Conservation (phyloP, 306 rosid genomes). For the Citrullus amarus region DNA sequence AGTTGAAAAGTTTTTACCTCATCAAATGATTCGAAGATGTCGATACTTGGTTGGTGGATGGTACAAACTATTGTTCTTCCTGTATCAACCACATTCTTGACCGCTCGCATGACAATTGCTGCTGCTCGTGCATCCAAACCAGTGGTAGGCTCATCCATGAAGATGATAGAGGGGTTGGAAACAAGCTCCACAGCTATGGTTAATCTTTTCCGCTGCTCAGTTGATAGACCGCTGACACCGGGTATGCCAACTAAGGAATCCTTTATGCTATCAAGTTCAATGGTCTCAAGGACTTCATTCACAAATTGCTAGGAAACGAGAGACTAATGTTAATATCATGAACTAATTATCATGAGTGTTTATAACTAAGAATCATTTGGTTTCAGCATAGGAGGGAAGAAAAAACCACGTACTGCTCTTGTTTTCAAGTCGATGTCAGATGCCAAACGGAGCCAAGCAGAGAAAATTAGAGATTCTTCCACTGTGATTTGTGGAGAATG, state of each 20-base stretch:
- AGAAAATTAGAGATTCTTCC: conserved; percentile 28
- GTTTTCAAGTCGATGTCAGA: conserved; percentile 22
- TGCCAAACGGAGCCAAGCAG: conserved; percentile 35
- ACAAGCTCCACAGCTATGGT: conserved; percentile 42
- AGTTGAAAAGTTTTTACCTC: conserved; percentile 19
- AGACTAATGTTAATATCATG: no score
- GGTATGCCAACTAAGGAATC: conserved; percentile 37
- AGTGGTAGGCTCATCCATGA: conserved; percentile 38
- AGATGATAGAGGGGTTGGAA: conserved; percentile 34
- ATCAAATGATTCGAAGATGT: conserved; percentile 35
- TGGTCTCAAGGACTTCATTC: conserved; percentile 41
- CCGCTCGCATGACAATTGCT: conserved; percentile 39
- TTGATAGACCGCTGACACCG: conserved; percentile 37
- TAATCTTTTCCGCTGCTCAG: conserved; percentile 38
- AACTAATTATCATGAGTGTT: neutral
- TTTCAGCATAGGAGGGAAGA: neutral
- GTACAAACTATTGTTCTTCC: conserved; percentile 49
- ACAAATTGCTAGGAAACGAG: conserved; percentile 22
- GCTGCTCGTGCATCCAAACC: conserved; percentile 42
- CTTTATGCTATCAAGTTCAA: conserved; percentile 35
- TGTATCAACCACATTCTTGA: conserved; percentile 31
- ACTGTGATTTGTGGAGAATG: conserved; percentile 23
- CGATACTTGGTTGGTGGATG: conserved; percentile 41
- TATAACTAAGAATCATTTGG: neutral
- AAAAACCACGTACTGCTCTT: conserved; percentile 13